These are phyloP conservation scores for Chalara sp. DNA, from an alignment of 2,329 filamentous ascomycete species.

Conservation along the genomic window DNA sequence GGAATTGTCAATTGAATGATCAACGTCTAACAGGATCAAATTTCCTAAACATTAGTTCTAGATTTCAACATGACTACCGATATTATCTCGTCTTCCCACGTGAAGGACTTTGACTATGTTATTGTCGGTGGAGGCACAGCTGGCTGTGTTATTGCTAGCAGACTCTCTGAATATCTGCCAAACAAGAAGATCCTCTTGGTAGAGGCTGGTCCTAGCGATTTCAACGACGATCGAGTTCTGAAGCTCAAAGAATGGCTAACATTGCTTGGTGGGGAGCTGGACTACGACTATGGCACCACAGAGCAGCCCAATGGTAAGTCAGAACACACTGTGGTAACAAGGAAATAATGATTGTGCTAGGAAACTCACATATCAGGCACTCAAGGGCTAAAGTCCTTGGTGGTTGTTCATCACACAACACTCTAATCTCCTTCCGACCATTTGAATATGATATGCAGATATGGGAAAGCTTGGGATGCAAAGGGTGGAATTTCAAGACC, in stretches of 20 bases:
- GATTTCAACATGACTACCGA: constrained; percentile 24
- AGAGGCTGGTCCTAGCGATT: constrained; percentile 85
- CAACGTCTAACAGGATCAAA: too few species aligned
- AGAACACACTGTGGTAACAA: background rate
- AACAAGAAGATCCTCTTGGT: constrained; percentile 76
- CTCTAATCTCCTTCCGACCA: constrained; percentile 84
- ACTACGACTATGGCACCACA: constrained; percentile 82
- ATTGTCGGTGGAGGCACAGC: constrained; percentile 44
- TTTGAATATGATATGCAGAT: constrained; percentile 83
- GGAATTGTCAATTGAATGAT: too few species aligned
- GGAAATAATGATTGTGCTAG: constrained; percentile 31
- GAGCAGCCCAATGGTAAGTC: constrained; percentile 86
- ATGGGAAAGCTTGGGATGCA: constrained; percentile 77
- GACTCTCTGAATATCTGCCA: constrained; percentile 67
- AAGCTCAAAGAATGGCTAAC: constrained; percentile 82
- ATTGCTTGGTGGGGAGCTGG: constrained; percentile 77
- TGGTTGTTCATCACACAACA: constrained; percentile 91
- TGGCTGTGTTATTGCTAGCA: constrained; percentile 39
- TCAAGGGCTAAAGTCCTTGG: constrained; percentile 88
- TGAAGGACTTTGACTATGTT: constrained; percentile 38
- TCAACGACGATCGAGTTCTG: constrained; percentile 78
- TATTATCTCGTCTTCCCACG: constrained; percentile 21
- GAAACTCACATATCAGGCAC: constrained; percentile 88
- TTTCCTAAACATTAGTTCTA: too few species aligned
- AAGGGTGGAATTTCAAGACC: constrained; percentile 80